A percentile compares a stretch with the other conserved stretches of the same genome.
Conservation (phyloP, 305 asterid species). For the Fraxinus xanthoxyloides region DNA sequence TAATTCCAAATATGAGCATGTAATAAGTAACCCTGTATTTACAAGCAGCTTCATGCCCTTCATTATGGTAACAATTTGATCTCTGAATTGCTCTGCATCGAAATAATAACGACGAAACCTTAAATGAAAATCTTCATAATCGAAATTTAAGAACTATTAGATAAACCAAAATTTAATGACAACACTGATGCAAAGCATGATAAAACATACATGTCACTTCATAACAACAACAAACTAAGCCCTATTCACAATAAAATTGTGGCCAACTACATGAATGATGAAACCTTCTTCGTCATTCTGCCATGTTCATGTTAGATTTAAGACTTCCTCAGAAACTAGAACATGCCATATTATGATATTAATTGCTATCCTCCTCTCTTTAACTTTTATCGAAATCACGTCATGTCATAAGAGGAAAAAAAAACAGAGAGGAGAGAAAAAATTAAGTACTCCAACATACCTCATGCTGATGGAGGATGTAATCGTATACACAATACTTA, state of each 20-base stretch:
- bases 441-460: constrained; percentile 17
- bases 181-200: not conserved
- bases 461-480: constrained; percentile 40
- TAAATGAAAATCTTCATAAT: not conserved
- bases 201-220: not conserved
- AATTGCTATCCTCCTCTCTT: too few relatives aligned
- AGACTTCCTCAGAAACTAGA: not conserved
- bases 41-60: constrained; percentile 40
- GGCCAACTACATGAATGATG: too few relatives aligned
- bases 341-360: too few relatives aligned
- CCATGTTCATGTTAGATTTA: not conserved
- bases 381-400: too few relatives aligned
- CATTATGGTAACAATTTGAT: constrained; percentile 45
- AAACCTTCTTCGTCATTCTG: not conserved
- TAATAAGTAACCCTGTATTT: constrained; percentile 19
- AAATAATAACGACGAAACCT: not conserved
- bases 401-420: too few relatives aligned
- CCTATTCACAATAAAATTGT: too few relatives aligned
- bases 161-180: not conserved
- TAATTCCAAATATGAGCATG: constrained; percentile 41
- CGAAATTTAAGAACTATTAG: not conserved
- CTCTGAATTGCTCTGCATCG: constrained; percentile 44
- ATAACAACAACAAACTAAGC: not conserved
- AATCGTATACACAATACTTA: constrained; percentile 40
- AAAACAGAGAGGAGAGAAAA: too few relatives aligned